phyloP scores from a whole-genome alignment of 164 flowering plant genomes.

The Nymphaea colorata region DNA sequence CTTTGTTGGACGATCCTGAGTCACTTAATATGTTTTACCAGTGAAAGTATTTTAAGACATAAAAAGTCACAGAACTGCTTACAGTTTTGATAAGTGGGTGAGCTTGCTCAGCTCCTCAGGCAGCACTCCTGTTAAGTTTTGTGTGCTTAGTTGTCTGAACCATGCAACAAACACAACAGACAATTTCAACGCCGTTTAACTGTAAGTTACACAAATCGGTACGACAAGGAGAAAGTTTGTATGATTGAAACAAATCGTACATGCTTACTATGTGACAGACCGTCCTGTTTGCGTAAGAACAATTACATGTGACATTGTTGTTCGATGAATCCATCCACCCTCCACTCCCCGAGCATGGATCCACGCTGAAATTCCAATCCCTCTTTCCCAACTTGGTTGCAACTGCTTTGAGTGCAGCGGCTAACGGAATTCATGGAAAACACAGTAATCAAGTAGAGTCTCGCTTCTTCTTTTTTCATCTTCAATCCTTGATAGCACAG shows the following conservation, averaged over 20 bases:
- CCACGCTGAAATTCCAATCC: constrained; percentile 16
- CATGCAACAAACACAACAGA: not conserved
- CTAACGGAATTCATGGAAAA: not conserved
- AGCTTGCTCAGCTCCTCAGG: constrained; percentile 66
- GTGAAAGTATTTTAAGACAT: not conserved
- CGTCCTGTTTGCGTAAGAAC: constrained; percentile 17
- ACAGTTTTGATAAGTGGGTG: constrained; percentile 42
- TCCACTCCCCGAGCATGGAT: constrained; percentile 13
- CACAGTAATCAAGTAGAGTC: too few relatives aligned
- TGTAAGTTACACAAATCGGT: not conserved
- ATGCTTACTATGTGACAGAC: constrained; percentile 22
- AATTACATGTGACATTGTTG: constrained; percentile 30
- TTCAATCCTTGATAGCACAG: too few relatives aligned
- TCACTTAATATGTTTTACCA: not conserved
- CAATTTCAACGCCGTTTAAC: not conserved
- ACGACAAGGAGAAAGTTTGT: not conserved
- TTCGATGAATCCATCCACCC: not conserved
- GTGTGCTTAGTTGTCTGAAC: constrained; percentile 26
- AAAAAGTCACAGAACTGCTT: constrained; percentile 17
- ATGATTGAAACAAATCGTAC: constrained; percentile 1
- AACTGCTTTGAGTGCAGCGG: constrained; percentile 12
- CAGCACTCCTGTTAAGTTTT: constrained; percentile 45
- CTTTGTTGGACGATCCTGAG: too few relatives aligned
- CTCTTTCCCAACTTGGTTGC: constrained; percentile 10
- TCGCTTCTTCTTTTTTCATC: too few relatives aligned